Percentiles rank a stretch among this genome's conserved stretches.
phyloP scores from a whole-genome alignment of 1,139 yeast species.

The Taphrina pruni region DNA sequence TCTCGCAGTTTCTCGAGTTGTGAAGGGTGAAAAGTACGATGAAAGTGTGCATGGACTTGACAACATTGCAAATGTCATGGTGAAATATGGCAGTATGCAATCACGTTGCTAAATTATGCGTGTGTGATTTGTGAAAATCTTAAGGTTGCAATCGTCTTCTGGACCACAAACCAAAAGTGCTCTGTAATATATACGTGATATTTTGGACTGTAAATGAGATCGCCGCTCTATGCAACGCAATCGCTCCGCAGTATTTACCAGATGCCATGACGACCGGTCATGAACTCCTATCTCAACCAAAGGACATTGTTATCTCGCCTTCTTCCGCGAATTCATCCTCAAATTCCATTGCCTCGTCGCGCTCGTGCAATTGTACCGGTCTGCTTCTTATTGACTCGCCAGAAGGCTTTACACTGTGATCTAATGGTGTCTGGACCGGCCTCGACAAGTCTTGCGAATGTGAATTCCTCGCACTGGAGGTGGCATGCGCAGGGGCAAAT shows the following conservation, averaged over 20 bases:
- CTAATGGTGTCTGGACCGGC: not conserved
- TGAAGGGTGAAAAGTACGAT: too few relatives aligned
- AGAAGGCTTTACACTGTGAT: too few relatives aligned
- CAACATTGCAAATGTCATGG: too few relatives aligned
- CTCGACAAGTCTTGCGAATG: not conserved
- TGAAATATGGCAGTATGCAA: too few relatives aligned
- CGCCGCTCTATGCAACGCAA: not conserved
- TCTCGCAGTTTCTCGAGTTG: too few relatives aligned
- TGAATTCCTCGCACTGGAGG: not conserved
- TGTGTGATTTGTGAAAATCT: too few relatives aligned
- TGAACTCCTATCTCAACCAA: conserved; percentile 2
- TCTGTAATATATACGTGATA: too few relatives aligned
- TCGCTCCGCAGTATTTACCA: not conserved
- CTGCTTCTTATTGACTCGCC: not conserved
- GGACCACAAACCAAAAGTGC: too few relatives aligned
- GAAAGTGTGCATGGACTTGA: too few relatives aligned
- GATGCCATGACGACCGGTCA: not conserved
- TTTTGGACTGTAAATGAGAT: too few relatives aligned
- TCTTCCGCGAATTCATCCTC: conserved; percentile 25
- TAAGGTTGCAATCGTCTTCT: too few relatives aligned
- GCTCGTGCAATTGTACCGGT: not conserved
- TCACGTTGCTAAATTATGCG: too few relatives aligned
- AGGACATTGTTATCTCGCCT: conserved; percentile 37
- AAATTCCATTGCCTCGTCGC: not conserved
- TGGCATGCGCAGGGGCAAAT: not conserved